Conservation (phyloP, 2,329 filamentous ascomycete genomes). For the Scytalidium sp. region DNA sequence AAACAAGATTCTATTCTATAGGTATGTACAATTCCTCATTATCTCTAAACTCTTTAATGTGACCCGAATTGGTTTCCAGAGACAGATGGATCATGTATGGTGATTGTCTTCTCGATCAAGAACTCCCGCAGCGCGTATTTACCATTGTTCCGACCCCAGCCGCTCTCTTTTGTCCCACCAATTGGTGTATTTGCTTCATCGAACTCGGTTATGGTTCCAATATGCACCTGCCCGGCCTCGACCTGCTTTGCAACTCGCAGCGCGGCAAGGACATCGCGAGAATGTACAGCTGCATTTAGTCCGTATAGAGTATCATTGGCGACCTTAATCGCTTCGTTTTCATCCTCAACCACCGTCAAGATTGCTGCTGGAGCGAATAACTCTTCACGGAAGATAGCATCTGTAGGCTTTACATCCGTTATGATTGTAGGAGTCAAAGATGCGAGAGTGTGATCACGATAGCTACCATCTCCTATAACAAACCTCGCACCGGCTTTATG, state of each 20-base stretch:
- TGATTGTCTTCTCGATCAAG: neutral
- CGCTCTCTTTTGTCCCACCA: neutral
- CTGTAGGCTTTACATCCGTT: constrained; percentile 60
- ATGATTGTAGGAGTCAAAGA: constrained; percentile 57
- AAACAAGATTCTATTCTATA: too few relatives aligned
- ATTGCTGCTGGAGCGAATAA: constrained; percentile 68
- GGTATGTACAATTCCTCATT: neutral
- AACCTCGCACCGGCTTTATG: neutral
- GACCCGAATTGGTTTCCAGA: neutral
- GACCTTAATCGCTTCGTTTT: constrained; percentile 56
- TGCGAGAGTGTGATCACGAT: neutral
- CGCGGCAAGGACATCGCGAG: constrained; percentile 51
- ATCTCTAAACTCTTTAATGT: neutral
- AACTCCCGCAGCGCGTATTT: neutral
- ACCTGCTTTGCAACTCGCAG: constrained; percentile 60
- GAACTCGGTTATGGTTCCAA: neutral
- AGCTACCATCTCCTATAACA: neutral
- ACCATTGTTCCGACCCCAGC: neutral
- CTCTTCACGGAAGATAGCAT: constrained; percentile 68
- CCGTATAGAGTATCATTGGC: constrained; percentile 60
- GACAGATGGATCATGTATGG: neutral
- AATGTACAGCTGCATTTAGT: constrained; percentile 62
- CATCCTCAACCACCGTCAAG: constrained; percentile 64
- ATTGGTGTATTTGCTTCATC: neutral
- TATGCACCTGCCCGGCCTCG: constrained; percentile 1